These are phyloP conservation scores for Eucommia ulmoides DNA, from an alignment of 257 asterid species.

Conservation along the genomic window DNA sequence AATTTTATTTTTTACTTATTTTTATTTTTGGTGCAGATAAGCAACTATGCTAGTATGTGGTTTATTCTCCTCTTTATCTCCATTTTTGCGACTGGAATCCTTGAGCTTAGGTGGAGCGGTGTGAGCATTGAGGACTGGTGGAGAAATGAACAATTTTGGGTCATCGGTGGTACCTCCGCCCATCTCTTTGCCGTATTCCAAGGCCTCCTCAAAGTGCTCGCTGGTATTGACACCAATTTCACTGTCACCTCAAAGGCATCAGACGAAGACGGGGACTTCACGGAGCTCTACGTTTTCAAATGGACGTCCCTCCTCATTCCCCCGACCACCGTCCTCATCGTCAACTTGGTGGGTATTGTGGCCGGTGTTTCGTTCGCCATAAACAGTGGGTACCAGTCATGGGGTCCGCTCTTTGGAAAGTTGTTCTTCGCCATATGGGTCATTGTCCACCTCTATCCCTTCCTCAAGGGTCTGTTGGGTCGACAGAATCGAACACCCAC, in stretches of 20 bases:
- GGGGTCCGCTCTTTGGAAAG: slow-evolving; percentile 85
- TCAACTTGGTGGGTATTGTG: slow-evolving; percentile 75
- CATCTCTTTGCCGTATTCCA: slow-evolving; percentile 92
- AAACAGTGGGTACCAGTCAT: slow-evolving; percentile 84
- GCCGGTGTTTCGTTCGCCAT: slow-evolving; percentile 84
- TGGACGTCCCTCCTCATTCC: slow-evolving; percentile 88
- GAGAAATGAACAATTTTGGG: slow-evolving; percentile 98
- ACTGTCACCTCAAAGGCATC: slow-evolving; percentile 84
- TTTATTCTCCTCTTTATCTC: slow-evolving; percentile 74
- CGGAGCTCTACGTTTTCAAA: slow-evolving; percentile 73
- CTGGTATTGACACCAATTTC: slow-evolving; percentile 83
- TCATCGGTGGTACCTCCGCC: slow-evolving; percentile 92
- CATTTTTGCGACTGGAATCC: slow-evolving; percentile 67
- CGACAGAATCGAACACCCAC: slow-evolving; percentile 89
- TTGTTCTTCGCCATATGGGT: slow-evolving; percentile 84
- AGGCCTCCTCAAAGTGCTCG: slow-evolving; percentile 79
- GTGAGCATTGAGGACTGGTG: slow-evolving; percentile 85
- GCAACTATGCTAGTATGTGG: slow-evolving; percentile 84
- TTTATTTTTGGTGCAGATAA: slow-evolving; percentile 43
- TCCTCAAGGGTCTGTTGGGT: slow-evolving; percentile 82
- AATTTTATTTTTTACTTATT: too few relatives aligned
- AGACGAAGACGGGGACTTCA: slow-evolving; percentile 66
- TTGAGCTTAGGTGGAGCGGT: slow-evolving; percentile 89
- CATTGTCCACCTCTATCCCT: slow-evolving; percentile 77
- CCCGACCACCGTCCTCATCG: slow-evolving; percentile 69